Percentiles rank a stretch among this genome's conserved stretches.
phyloP scores from a whole-genome alignment of 148 eudicot genomes.

The Euryodendron excelsum region DNA sequence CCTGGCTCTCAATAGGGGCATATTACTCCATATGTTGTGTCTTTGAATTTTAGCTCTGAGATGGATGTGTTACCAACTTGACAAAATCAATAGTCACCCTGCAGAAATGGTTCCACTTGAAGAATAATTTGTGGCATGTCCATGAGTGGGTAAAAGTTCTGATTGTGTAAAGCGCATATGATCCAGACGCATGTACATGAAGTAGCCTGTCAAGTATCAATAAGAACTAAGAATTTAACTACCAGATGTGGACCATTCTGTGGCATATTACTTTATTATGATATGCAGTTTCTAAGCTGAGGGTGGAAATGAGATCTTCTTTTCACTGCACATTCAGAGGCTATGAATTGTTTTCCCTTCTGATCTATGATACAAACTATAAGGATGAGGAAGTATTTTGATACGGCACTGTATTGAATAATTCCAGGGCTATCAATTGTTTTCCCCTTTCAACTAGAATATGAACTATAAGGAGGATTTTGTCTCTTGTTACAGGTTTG shows the following conservation, averaged over 20 bases:
- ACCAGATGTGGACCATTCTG: neutral
- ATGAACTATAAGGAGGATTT: neutral
- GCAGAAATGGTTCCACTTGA: neutral
- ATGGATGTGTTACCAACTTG: neutral
- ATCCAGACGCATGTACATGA: neutral
- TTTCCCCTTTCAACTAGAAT: neutral
- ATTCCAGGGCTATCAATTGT: neutral
- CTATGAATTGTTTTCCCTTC: neutral
- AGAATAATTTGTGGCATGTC: neutral
- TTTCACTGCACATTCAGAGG: neutral
- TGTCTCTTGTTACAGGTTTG: constrained; percentile 63
- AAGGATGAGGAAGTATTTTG: neutral
- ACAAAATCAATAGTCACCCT: neutral
- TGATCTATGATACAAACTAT: neutral
- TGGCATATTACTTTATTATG: neutral
- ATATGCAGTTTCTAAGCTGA: neutral
- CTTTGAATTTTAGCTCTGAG: neutral
- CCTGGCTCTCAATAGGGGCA: neutral
- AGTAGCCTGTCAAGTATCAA: neutral
- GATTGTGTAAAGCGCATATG: neutral
- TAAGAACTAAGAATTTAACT: neutral
- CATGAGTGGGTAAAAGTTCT: neutral
- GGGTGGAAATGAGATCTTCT: neutral
- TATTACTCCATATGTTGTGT: constrained; percentile 5
- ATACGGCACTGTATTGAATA: neutral